Evolutionary conservation across 1,284 basidiomycete genomes (phyloP).

Genomic region (Abortiporus biennis): DNA sequence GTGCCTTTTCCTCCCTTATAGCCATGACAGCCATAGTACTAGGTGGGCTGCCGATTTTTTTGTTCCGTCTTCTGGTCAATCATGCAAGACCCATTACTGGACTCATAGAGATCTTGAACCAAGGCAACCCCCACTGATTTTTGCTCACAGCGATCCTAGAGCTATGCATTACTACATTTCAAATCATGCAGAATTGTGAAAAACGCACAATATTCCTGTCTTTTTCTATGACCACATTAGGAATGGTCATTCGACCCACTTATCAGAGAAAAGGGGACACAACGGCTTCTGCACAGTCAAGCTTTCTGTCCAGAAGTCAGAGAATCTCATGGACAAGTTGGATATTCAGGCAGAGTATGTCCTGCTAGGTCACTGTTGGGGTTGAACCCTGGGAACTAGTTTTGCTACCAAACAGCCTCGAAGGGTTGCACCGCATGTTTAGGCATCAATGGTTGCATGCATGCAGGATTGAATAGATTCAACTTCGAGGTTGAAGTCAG

Average conservation of each 20-base stretch:
- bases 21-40: background rate
- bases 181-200: conserved; percentile 26
- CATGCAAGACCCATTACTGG: too few relatives aligned
- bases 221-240: conserved; percentile 47
- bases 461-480: conserved; percentile 27
- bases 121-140: conserved; percentile 29
- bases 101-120: conserved; percentile 2
- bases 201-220: conserved; percentile 27
- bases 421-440: conserved; percentile 34
- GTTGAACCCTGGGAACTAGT: conserved; percentile 40
- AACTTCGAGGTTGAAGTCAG: conserved; percentile 18
- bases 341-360: conserved; percentile 33
- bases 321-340: conserved; percentile 35
- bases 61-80: conserved; percentile 5
- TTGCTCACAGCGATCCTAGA: conserved; percentile 39
- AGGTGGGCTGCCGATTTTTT: conserved; percentile 2
- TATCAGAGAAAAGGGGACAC: conserved; percentile 26
- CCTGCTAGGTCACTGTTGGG: conserved; percentile 45
- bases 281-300: conserved; percentile 38
- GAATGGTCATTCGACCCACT: conserved; percentile 35
- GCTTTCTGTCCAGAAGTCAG: conserved; percentile 43
- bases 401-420: conserved; percentile 24
- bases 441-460: conserved; percentile 27
- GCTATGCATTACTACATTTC: conserved; percentile 35
- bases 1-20: too few relatives aligned